Percentiles rank a stretch among this genome's conserved stretches.
Conservation (phyloP, 306 rosid species). For the Clitoria ternatea region DNA sequence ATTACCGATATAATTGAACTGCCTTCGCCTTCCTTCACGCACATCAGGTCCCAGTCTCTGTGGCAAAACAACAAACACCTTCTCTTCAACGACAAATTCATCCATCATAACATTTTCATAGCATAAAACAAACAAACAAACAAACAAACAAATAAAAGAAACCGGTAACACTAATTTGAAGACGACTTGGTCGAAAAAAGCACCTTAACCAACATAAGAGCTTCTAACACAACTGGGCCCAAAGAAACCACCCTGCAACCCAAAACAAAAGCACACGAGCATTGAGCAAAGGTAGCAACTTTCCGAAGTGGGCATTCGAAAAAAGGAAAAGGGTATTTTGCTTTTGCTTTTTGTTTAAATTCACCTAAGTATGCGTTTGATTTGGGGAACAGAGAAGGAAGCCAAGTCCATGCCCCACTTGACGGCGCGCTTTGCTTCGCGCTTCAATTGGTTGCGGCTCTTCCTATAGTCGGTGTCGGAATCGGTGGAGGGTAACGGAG, state of each 20-base stretch:
- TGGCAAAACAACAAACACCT: conserved; percentile 58
- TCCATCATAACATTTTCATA: not conserved
- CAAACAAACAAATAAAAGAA: not conserved
- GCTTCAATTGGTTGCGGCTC: conserved; percentile 85
- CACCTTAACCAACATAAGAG: conserved; percentile 75
- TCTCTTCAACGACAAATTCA: conserved; percentile 38
- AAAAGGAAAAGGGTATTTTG: not conserved
- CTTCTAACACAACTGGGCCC: conserved; percentile 59
- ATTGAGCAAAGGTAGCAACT: not conserved
- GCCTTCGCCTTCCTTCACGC: conserved; percentile 94
- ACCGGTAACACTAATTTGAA: not conserved
- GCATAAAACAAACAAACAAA: conserved; percentile 17
- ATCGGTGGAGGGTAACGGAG: conserved; percentile 24
- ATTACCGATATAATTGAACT: conserved; percentile 84
- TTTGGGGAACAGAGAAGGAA: conserved; percentile 66
- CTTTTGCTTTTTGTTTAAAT: no score
- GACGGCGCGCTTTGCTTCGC: conserved; percentile 79
- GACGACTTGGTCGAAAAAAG: not conserved
- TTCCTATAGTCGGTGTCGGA: conserved; percentile 32
- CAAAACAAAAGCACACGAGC: not conserved
- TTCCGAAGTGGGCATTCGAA: not conserved
- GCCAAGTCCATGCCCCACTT: conserved; percentile 80
- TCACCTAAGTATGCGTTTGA: conserved; percentile 83
- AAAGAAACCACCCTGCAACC: conserved; percentile 54
- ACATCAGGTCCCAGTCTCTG: conserved; percentile 81